Conservation (phyloP, 805 yeast species). For the Zygosaccharomyces pseudorouxii region DNA sequence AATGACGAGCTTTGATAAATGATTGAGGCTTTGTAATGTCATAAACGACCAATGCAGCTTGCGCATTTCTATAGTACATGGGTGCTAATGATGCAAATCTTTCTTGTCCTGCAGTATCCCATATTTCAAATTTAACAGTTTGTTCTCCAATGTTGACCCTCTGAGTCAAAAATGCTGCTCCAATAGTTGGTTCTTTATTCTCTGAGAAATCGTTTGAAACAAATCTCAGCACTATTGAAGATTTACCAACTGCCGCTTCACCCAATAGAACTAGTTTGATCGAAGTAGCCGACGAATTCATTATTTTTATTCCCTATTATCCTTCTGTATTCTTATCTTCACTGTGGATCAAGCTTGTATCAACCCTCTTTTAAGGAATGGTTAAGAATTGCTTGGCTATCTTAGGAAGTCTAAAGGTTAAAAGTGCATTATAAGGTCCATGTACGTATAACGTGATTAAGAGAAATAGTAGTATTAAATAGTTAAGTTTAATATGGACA, state of each 20-base stretch:
- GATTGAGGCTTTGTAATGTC: slow-evolving; percentile 94
- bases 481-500: background rate
- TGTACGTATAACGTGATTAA: background rate
- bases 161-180: slow-evolving; percentile 95
- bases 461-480: background rate
- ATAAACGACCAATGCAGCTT: slow-evolving; percentile 92
- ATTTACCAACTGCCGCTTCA: slow-evolving; percentile 97
- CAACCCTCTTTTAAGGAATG: slow-evolving; percentile 3
- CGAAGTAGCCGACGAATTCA: slow-evolving; percentile 33
- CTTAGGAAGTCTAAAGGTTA: background rate
- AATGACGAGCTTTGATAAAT: slow-evolving; percentile 92
- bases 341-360: background rate
- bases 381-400: background rate
- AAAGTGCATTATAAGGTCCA: background rate
- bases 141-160: slow-evolving; percentile 81
- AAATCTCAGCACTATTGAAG: slow-evolving; percentile 85
- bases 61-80: slow-evolving; percentile 95
- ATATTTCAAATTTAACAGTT: slow-evolving; percentile 86
- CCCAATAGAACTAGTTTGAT: slow-evolving; percentile 90
- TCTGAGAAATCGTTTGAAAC: slow-evolving; percentile 95
- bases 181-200: slow-evolving; percentile 95
- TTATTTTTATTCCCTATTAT: slow-evolving; percentile 6
- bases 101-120: slow-evolving; percentile 99
- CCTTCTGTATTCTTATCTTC: background rate
- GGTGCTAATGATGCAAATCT: slow-evolving; percentile 95